phyloP scores from a whole-genome alignment of 2,329 filamentous ascomycete species.

The Alternaria ventricosa region DNA sequence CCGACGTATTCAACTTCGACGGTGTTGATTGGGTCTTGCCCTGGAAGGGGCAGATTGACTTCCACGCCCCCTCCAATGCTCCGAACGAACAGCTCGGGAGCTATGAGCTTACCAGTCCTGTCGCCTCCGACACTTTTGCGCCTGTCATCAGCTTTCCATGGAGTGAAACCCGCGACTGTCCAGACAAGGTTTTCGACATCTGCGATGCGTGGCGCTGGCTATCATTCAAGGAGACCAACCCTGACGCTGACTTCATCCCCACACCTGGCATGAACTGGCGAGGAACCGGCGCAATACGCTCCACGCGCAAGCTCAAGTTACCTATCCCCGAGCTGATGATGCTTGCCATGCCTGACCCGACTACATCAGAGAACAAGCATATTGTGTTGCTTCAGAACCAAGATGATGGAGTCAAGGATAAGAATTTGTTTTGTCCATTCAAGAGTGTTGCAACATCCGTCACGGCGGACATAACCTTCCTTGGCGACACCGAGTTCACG shows the following conservation, averaged over 20 bases:
- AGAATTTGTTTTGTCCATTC: neutral
- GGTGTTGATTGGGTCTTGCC: slow-evolving; percentile 18
- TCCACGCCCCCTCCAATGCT: neutral
- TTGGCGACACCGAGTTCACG: neutral
- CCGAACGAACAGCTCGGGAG: neutral
- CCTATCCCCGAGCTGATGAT: slow-evolving; percentile 23
- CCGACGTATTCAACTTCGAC: slow-evolving; percentile 24
- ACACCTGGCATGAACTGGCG: neutral
- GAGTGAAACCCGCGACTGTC: neutral
- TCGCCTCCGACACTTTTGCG: neutral
- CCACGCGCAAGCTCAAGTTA: slow-evolving; percentile 3
- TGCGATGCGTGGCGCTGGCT: neutral
- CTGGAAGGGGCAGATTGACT: slow-evolving; percentile 6
- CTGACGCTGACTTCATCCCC: neutral
- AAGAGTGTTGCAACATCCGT: neutral
- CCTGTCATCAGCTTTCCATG: neutral
- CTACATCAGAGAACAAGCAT: neutral
- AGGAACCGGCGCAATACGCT: neutral
- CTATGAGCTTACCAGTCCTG: neutral
- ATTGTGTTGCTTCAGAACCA: slow-evolving; percentile 5
- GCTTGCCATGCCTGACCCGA: neutral
- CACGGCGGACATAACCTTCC: neutral
- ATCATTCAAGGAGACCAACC: neutral
- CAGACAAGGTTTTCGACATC: neutral
- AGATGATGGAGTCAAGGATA: neutral